These are phyloP conservation scores for Theobroma cacao DNA, from an alignment of 345 rosid species.

Conservation along the genomic window DNA sequence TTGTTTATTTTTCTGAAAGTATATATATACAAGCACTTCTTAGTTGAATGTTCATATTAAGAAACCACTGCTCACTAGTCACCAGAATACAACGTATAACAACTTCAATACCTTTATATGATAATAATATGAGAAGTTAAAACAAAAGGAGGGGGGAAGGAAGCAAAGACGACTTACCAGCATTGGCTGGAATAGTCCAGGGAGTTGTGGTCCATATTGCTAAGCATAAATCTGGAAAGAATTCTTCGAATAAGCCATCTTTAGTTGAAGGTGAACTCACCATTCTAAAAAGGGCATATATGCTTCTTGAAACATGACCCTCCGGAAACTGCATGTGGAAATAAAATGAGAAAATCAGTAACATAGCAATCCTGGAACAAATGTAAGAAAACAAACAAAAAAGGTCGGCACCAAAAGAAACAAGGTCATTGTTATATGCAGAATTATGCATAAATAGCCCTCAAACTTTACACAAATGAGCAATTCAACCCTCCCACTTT, in stretches of 20 bases:
- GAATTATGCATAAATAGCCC: too few relatives aligned
- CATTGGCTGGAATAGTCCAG: constrained; percentile 96
- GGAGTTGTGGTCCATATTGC: constrained; percentile 99
- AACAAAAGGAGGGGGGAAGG: neutral
- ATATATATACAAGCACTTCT: too few relatives aligned
- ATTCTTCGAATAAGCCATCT: constrained; percentile 47
- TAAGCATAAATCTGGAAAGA: constrained; percentile 69
- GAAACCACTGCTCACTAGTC: neutral
- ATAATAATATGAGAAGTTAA: neutral
- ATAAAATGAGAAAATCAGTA: constrained; percentile 6
- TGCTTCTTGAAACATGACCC: constrained; percentile 91
- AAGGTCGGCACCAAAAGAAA: neutral
- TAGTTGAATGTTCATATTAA: too few relatives aligned
- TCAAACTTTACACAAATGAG: neutral
- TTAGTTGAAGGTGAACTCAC: constrained; percentile 42
- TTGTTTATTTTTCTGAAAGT: too few relatives aligned
- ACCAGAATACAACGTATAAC: neutral
- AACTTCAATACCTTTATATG: neutral
- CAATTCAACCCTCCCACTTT: neutral
- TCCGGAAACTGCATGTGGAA: constrained; percentile 75
- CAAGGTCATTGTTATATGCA: too few relatives aligned
- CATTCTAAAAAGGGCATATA: constrained; percentile 71
- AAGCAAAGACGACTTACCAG: constrained; percentile 45
- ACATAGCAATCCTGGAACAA: constrained; percentile 14
- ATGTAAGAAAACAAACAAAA: neutral